A percentile compares a stretch with the other conserved stretches of the same genome.
phyloP scores from a whole-genome alignment of 768 basidiomycete species.

The Hebeloma cylindrosporum region DNA sequence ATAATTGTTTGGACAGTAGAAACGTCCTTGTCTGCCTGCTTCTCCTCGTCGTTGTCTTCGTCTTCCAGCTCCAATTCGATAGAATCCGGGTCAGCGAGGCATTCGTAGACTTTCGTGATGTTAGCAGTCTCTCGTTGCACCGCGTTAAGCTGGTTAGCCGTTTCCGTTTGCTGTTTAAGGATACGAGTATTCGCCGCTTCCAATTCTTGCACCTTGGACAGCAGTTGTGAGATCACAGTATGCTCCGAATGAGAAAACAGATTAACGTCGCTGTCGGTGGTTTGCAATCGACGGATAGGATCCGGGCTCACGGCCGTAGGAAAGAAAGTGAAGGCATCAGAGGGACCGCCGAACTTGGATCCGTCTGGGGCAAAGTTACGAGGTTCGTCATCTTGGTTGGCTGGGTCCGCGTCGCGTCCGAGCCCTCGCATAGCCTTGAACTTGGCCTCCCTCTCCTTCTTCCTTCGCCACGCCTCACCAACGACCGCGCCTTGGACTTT shows the following conservation, averaged over 20 bases:
- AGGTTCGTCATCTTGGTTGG: slow-evolving; percentile 22
- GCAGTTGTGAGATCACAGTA: slow-evolving; percentile 65
- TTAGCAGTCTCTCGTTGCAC: slow-evolving; percentile 73
- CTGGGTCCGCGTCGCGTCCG: slow-evolving; percentile 31
- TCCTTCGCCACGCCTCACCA: slow-evolving; percentile 45
- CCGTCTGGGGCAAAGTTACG: slow-evolving; percentile 66
- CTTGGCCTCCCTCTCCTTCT: slow-evolving; percentile 53
- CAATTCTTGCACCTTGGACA: slow-evolving; percentile 74
- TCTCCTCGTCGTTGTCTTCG: slow-evolving; percentile 17
- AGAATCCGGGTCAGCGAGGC: slow-evolving; percentile 53
- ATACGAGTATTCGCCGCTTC: slow-evolving; percentile 73
- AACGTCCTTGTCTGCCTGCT: slow-evolving; percentile 28
- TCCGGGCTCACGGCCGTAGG: slow-evolving; percentile 24
- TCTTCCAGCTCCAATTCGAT: slow-evolving; percentile 47
- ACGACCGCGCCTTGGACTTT: slow-evolving; percentile 50
- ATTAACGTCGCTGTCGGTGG: not conserved
- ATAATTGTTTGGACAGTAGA: slow-evolving; percentile 40
- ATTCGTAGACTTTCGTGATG: slow-evolving; percentile 71
- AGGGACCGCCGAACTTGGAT: slow-evolving; percentile 38
- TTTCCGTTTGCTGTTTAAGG: slow-evolving; percentile 60
- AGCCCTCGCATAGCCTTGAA: slow-evolving; percentile 50
- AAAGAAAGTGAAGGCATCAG: slow-evolving; percentile 29
- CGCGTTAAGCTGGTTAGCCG: slow-evolving; percentile 57
- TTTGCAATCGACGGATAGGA: not conserved
- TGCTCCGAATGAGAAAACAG: slow-evolving; percentile 44